Conservation (phyloP, 73 alveolate species). For the Tetrahymena thermophila region DNA sequence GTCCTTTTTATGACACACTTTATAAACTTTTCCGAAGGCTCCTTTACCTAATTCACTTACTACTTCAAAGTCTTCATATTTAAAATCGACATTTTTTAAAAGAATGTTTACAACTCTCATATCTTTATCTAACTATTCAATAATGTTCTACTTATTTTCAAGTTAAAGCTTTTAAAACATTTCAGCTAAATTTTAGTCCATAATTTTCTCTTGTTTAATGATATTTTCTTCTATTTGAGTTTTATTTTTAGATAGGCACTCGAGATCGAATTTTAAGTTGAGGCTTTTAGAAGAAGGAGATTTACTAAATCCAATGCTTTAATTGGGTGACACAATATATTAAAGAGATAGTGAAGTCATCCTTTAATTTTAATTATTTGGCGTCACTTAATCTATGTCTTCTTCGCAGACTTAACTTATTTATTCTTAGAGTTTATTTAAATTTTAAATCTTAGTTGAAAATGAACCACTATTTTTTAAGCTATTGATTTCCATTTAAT, state of each 20-base stretch:
- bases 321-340: not conserved
- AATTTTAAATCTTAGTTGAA: not conserved
- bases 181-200: not conserved
- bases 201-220: not conserved
- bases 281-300: not conserved
- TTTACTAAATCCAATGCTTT: not conserved
- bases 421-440: not conserved
- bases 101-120: not conserved
- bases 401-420: not conserved
- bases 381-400: not conserved
- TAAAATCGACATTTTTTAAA: slow-evolving; percentile 9
- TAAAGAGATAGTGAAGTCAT: not conserved
- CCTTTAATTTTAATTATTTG: not conserved
- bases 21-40: slow-evolving; percentile 31
- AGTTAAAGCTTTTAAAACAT: not conserved
- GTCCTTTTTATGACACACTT: slow-evolving; percentile 23
- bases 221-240: not conserved
- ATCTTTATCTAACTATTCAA: not conserved
- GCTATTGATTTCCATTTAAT: not conserved
- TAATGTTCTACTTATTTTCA: not conserved
- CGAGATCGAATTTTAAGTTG: not conserved
- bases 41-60: slow-evolving; percentile 38
- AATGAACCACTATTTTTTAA: not conserved
- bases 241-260: not conserved
- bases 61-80: slow-evolving; percentile 32